These are phyloP conservation scores for Solanum sejunctum DNA, from an alignment of 257 asterid species.

Conservation along the genomic window DNA sequence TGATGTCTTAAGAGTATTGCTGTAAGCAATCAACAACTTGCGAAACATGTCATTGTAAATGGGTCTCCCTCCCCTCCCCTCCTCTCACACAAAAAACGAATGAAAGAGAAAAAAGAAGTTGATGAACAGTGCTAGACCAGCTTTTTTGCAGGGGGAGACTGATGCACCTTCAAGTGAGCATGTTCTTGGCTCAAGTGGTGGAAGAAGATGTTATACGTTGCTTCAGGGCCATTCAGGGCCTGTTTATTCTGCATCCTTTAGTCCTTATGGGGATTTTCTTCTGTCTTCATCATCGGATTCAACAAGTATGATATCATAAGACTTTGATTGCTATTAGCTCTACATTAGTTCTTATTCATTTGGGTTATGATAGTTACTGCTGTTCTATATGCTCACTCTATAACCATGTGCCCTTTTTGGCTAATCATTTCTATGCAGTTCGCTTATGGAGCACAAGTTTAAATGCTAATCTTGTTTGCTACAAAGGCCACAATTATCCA, in stretches of 20 bases:
- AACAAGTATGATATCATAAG: slow-evolving; percentile 39
- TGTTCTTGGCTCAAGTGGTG: slow-evolving; percentile 30
- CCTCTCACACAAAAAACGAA: background rate
- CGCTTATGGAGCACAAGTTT: slow-evolving; percentile 87
- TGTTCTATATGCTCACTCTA: background rate
- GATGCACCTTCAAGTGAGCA: slow-evolving; percentile 39
- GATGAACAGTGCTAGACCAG: slow-evolving; percentile 39
- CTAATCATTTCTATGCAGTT: slow-evolving; percentile 31
- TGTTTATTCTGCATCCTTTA: slow-evolving; percentile 76
- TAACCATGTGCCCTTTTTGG: background rate
- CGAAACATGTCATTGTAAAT: background rate
- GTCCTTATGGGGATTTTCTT: slow-evolving; percentile 86
- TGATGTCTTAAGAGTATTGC: background rate
- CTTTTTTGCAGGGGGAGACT: slow-evolving; percentile 56
- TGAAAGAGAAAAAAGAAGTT: background rate
- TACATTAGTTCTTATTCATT: background rate
- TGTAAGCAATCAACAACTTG: background rate
- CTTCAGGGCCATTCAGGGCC: slow-evolving; percentile 95
- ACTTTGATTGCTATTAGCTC: slow-evolving; percentile 2
- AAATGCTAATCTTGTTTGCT: slow-evolving; percentile 95
- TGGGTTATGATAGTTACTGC: background rate
- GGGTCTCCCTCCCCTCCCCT: background rate
- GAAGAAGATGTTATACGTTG: slow-evolving; percentile 60
- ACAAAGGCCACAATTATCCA: slow-evolving; percentile 96
- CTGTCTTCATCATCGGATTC: slow-evolving; percentile 96